Conservation (phyloP, 345 rosid genomes). For the Salix dunnii region DNA sequence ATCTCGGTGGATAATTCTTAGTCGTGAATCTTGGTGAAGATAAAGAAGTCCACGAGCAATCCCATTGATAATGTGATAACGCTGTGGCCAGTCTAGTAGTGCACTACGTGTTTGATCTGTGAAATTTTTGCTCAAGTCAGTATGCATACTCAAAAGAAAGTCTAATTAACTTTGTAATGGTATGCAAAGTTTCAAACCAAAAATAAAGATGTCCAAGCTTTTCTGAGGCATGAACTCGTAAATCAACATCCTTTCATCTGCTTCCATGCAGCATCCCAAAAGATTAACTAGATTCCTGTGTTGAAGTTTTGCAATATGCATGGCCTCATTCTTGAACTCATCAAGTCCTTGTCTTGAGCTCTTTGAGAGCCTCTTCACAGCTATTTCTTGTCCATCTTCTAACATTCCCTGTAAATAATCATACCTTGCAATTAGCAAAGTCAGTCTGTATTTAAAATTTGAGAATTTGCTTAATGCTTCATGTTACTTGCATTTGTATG, state of each 20-base stretch:
- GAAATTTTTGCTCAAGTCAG: background rate
- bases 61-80: background rate
- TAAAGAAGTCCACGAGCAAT: background rate
- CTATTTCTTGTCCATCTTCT: background rate
- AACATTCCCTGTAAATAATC: background rate
- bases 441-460: no score
- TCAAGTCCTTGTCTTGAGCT: background rate
- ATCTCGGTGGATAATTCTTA: background rate
- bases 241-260: background rate
- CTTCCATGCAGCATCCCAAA: background rate
- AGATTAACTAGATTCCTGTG: slow-evolving; percentile 1
- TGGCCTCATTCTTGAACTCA: slow-evolving; percentile 1
- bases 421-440: no score
- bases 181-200: background rate
- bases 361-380: slow-evolving; percentile 1
- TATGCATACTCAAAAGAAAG: no score
- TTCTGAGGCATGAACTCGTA: background rate
- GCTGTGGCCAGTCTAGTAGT: background rate
- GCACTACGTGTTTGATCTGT: background rate
- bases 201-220: background rate
- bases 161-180: background rate
- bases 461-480: no score
- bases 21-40: background rate
- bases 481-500: no score
- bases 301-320: background rate